Conservation (phyloP, 306 rosid genomes). For the Arachis stenosperma region DNA sequence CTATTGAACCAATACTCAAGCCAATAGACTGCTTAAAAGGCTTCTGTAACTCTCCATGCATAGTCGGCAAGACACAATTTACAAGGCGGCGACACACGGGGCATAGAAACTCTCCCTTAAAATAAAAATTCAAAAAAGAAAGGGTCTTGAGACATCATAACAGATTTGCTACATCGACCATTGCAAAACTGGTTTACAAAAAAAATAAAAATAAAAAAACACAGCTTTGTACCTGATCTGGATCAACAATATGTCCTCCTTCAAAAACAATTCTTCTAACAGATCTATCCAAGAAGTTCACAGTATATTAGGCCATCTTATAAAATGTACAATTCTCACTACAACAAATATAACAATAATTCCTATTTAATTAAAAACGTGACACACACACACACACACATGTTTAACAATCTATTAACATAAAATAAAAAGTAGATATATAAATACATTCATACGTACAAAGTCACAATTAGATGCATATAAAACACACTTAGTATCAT, state of each 20-base stretch:
- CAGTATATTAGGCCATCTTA: conserved; percentile 25
- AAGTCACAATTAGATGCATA: not conserved
- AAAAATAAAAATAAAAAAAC: not conserved
- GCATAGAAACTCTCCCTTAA: conserved; percentile 94
- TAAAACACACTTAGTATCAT: not conserved
- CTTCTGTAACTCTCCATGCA: conserved; percentile 58
- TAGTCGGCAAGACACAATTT: conserved; percentile 82
- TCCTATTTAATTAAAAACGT: not conserved
- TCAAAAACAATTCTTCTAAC: conserved; percentile 91
- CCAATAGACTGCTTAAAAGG: conserved; percentile 51
- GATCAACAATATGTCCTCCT: conserved; percentile 98
- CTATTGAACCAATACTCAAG: conserved; percentile 45
- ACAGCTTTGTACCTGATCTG: conserved; percentile 70
- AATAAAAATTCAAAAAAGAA: conserved; percentile 4
- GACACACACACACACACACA: not conserved
- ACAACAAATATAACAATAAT: conserved; percentile 10
- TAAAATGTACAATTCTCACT: not conserved
- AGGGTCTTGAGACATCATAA: conserved; percentile 23
- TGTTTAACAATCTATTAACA: not conserved
- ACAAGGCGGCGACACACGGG: conserved; percentile 97
- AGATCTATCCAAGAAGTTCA: conserved; percentile 57
- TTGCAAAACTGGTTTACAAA: not conserved
- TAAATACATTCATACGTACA: no score
- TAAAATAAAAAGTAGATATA: no score
- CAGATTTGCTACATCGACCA: conserved; percentile 24